Evolutionary conservation across 805 yeast species (phyloP).

Genomic region (Jamesozyma hellenica): DNA sequence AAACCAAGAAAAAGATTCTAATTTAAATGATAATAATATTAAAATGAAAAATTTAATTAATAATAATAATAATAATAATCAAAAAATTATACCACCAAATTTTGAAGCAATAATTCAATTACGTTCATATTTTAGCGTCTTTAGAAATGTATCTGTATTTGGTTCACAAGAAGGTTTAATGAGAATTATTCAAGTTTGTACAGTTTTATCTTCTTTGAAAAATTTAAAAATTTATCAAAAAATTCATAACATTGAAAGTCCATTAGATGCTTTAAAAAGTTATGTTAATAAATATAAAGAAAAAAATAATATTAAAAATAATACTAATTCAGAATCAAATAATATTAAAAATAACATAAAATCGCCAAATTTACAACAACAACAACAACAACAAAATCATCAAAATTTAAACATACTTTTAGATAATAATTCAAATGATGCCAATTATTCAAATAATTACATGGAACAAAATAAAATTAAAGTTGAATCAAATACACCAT

Average conservation of each 20-base stretch:
- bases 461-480: too few species aligned
- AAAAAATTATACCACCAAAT: conserved; percentile 3
- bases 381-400: background rate
- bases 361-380: background rate
- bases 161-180: conserved; percentile 60
- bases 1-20: background rate
- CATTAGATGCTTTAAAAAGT: conserved; percentile 44
- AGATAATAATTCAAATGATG: too few species aligned
- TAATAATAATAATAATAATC: background rate
- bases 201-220: conserved; percentile 63
- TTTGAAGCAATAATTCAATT: conserved; percentile 20
- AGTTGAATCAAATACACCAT: background rate
- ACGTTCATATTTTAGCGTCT: conserved; percentile 35
- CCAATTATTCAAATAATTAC: too few species aligned
- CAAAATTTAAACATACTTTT: too few species aligned
- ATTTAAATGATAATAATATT: background rate
- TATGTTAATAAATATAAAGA: conserved; percentile 16
- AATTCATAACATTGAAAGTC: conserved; percentile 39
- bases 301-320: background rate
- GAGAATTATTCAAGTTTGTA: conserved; percentile 66
- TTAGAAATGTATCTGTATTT: conserved; percentile 40
- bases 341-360: background rate
- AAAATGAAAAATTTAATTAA: background rate
- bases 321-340: background rate
- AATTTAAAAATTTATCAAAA: conserved; percentile 53